These are phyloP conservation scores for Umbilicus rupestris DNA, from an alignment of 164 flowering plant genomes.

Conservation along the genomic window DNA sequence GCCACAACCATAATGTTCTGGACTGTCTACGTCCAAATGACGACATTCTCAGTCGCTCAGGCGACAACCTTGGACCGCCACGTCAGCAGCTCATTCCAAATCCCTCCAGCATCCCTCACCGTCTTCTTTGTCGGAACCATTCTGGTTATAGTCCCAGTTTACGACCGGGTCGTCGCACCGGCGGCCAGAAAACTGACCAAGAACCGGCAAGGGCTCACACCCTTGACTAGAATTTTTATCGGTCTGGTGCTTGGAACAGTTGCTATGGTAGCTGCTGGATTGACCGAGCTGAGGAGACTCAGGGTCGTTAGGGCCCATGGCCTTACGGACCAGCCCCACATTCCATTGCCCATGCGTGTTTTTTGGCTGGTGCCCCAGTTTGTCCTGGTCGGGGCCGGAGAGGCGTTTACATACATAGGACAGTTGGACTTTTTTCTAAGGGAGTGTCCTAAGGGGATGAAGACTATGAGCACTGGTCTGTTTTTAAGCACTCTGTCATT, in stretches of 20 bases:
- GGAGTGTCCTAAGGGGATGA: constrained; percentile 86
- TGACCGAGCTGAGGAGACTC: constrained; percentile 51
- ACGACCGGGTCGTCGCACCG: constrained; percentile 55
- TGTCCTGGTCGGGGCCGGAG: constrained; percentile 66
- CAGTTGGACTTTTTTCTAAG: constrained; percentile 73
- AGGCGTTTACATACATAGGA: constrained; percentile 69
- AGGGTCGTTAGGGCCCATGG: constrained; percentile 28
- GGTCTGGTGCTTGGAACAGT: constrained; percentile 54
- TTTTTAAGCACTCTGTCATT: constrained; percentile 64
- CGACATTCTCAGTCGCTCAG: constrained; percentile 82
- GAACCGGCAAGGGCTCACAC: constrained; percentile 61
- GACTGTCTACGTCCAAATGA: constrained; percentile 84
- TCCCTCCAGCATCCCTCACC: constrained; percentile 67
- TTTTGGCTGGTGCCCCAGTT: constrained; percentile 74
- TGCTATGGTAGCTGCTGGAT: constrained; percentile 64
- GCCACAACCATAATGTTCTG: constrained; percentile 81
- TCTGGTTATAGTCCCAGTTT: constrained; percentile 58
- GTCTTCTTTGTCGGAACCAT: constrained; percentile 68
- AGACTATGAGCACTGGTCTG: constrained; percentile 84
- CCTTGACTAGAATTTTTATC: constrained; percentile 55
- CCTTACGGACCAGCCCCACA: constrained; percentile 22
- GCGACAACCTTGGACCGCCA: constrained; percentile 74
- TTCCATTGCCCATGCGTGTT: constrained; percentile 43
- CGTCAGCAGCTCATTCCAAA: constrained; percentile 50
- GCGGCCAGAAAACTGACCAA: constrained; percentile 20